phyloP scores from a whole-genome alignment of 192 early-diverging fungal genomes.

The Glomus cerebriforme region DNA sequence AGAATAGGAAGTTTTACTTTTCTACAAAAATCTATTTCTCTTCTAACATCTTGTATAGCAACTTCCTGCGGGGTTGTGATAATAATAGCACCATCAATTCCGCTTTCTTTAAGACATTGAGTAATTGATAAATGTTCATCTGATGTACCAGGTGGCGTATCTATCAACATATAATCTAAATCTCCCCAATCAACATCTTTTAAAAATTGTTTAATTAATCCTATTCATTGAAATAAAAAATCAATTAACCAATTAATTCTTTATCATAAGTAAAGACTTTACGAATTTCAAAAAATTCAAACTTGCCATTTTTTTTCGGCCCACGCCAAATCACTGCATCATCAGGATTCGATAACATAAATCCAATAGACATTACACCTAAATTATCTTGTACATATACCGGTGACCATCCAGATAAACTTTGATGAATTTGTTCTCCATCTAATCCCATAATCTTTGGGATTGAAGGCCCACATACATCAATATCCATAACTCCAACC shows the following conservation, averaged over 20 bases:
- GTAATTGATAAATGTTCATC: constrained; percentile 95
- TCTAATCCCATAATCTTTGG: constrained; percentile 90
- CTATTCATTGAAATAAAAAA: constrained; percentile 25
- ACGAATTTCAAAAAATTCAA: neutral
- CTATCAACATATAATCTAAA: constrained; percentile 89
- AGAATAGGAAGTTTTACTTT: constrained; percentile 89
- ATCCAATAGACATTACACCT: constrained; percentile 90
- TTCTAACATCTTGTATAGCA: constrained; percentile 88
- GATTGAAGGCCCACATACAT: constrained; percentile 95
- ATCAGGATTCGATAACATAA: constrained; percentile 84
- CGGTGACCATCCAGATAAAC: constrained; percentile 77
- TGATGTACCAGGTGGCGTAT: constrained; percentile 96
- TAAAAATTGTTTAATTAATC: constrained; percentile 95
- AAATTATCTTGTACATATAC: constrained; percentile 81
- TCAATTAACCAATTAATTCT: neutral
- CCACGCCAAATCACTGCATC: constrained; percentile 96
- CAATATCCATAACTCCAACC: constrained; percentile 93
- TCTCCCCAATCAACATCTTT: constrained; percentile 93
- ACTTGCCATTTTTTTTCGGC: constrained; percentile 82
- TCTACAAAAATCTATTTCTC: constrained; percentile 95
- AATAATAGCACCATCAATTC: constrained; percentile 86
- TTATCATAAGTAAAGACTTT: neutral
- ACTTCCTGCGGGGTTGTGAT: constrained; percentile 96
- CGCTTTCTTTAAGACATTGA: constrained; percentile 71
- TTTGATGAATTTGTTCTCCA: constrained; percentile 80